These are phyloP conservation scores for Trichoderma breve DNA, from an alignment of 2,329 filamentous ascomycete genomes.

Conservation along the genomic window DNA sequence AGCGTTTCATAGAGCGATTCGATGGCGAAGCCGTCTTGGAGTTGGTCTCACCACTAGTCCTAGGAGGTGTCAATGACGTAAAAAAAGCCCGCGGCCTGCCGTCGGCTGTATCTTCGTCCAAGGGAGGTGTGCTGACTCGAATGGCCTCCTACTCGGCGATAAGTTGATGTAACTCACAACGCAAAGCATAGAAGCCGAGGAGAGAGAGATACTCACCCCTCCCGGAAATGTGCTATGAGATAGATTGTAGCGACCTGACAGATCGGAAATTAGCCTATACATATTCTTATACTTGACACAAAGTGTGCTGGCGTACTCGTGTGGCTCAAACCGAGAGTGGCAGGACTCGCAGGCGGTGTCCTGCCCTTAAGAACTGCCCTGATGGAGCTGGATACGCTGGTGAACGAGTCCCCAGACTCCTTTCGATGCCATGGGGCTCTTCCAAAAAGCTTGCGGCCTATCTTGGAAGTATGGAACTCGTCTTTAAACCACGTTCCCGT, in stretches of 20 bases:
- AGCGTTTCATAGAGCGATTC: constrained; percentile 21
- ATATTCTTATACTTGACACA: background rate
- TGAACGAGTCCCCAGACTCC: constrained; percentile 38
- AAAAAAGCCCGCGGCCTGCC: constrained; percentile 44
- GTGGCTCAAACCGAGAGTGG: constrained; percentile 19
- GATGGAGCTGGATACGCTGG: constrained; percentile 43
- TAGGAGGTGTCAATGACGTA: constrained; percentile 38
- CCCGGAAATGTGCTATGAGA: constrained; percentile 34
- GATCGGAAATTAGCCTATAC: background rate
- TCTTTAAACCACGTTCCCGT: constrained; percentile 33
- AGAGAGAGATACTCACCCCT: constrained; percentile 29
- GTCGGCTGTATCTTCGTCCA: constrained; percentile 39
- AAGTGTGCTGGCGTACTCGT: constrained; percentile 15
- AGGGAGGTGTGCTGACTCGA: constrained; percentile 47
- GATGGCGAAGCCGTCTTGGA: constrained; percentile 8
- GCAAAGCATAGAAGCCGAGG: background rate
- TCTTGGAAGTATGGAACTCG: constrained; percentile 29
- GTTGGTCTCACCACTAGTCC: constrained; percentile 1
- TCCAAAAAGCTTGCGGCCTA: constrained; percentile 40
- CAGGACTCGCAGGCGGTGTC: constrained; percentile 35
- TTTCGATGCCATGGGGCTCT: constrained; percentile 43
- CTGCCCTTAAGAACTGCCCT: constrained; percentile 39
- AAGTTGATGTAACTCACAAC: background rate
- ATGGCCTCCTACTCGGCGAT: constrained; percentile 45
- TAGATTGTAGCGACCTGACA: constrained; percentile 21